A percentile compares a stretch with the other conserved stretches of the same genome.
Conservation (phyloP, 768 basidiomycete genomes). For the Naganishia vaughanmartiniae region DNA sequence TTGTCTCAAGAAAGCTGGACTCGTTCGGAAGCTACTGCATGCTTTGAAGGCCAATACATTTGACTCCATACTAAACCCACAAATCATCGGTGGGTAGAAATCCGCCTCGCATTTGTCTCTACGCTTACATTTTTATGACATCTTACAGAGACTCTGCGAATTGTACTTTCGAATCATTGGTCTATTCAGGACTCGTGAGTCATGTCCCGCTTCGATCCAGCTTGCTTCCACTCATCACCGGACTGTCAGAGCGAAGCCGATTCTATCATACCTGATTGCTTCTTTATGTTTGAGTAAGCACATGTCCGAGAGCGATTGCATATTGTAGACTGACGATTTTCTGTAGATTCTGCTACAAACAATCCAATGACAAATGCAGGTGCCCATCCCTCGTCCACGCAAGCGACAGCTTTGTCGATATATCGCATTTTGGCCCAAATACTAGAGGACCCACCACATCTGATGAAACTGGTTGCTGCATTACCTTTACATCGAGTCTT, state of each 20-base stretch:
- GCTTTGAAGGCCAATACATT: constrained; percentile 79
- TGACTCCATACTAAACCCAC: constrained; percentile 61
- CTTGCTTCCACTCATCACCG: background rate
- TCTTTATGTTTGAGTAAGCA: constrained; percentile 58
- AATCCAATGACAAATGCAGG: constrained; percentile 33
- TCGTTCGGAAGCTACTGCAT: constrained; percentile 75
- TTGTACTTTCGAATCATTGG: constrained; percentile 44
- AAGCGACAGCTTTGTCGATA: constrained; percentile 54
- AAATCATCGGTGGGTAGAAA: constrained; percentile 54
- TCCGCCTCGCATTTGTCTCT: background rate
- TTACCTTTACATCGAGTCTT: constrained; percentile 76
- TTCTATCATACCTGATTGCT: constrained; percentile 80
- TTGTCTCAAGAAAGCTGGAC: constrained; percentile 66
- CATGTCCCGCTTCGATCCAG: background rate
- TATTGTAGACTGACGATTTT: background rate
- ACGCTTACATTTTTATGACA: background rate
- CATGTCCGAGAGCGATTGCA: background rate
- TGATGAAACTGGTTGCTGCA: constrained; percentile 68
- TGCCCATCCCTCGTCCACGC: constrained; percentile 32
- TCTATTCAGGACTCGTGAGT: constrained; percentile 46
- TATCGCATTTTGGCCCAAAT: constrained; percentile 65
- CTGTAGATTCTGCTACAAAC: background rate
- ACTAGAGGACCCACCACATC: constrained; percentile 59
- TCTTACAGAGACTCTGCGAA: constrained; percentile 36
- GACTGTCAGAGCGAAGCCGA: constrained; percentile 63